These are phyloP conservation scores for Moniliophthora roreri DNA, from an alignment of 1,284 basidiomycete species.

Conservation along the genomic window DNA sequence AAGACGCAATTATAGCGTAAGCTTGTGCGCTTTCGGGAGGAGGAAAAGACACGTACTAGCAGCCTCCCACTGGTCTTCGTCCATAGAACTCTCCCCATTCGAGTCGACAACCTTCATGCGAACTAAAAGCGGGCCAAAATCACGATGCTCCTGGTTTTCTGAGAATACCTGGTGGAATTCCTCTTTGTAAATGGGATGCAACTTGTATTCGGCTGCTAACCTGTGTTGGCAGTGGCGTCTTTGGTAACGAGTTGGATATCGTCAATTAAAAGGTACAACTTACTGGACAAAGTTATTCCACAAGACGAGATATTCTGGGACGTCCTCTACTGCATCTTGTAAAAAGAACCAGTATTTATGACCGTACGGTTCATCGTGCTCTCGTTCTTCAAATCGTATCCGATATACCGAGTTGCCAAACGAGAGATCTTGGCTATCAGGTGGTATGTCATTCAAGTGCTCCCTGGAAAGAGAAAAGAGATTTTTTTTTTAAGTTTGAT, in stretches of 20 bases:
- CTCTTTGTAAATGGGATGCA: constrained; percentile 77
- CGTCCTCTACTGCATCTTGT: constrained; percentile 93
- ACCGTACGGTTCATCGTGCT: constrained; percentile 72
- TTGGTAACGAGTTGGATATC: constrained; percentile 1
- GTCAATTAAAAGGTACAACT: constrained; percentile 27
- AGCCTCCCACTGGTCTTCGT: constrained; percentile 94
- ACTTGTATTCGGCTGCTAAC: constrained; percentile 81
- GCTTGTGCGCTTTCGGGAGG: constrained; percentile 8
- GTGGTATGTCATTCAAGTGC: constrained; percentile 66
- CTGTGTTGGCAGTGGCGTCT: constrained; percentile 37
- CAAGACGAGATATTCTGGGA: constrained; percentile 94
- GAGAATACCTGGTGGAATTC: constrained; percentile 88
- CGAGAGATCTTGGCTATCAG: constrained; percentile 57
- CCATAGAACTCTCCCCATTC: constrained; percentile 86
- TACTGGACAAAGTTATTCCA: constrained; percentile 93
- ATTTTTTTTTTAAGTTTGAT: too few relatives aligned
- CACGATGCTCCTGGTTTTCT: constrained; percentile 73
- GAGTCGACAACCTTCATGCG: constrained; percentile 88
- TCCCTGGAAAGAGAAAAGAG: constrained; percentile 44
- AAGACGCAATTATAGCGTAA: not conserved
- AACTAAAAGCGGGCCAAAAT: constrained; percentile 78
- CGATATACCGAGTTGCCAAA: constrained; percentile 93
- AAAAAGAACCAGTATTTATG: constrained; percentile 95
- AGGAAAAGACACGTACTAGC: constrained; percentile 68
- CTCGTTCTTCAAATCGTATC: constrained; percentile 79